A percentile compares a stretch with the other conserved stretches of the same genome.
phyloP scores from a whole-genome alignment of 1,139 yeast species.

The Nakaseomyces nivariensis region DNA sequence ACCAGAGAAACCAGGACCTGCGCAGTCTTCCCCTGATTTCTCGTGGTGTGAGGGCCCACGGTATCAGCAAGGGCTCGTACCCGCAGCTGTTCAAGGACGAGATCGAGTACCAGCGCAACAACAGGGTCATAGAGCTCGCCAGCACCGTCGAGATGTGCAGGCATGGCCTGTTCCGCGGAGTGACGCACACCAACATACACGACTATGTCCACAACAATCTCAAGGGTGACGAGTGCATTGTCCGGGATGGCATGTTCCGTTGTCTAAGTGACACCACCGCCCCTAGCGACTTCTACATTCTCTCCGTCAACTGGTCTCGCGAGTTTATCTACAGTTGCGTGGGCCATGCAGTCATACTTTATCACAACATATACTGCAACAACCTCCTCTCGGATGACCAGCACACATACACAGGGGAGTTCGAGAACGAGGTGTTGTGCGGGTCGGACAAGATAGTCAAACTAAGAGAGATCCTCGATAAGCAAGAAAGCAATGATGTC shows the following conservation, averaged over 20 bases:
- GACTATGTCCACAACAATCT: slow-evolving; percentile 4
- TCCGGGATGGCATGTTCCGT: background rate
- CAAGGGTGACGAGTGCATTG: background rate
- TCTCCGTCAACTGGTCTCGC: slow-evolving; percentile 27
- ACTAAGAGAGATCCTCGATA: slow-evolving; percentile 8
- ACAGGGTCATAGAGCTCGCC: slow-evolving; percentile 17
- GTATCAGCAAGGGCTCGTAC: background rate
- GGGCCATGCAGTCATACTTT: background rate
- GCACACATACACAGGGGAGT: slow-evolving; percentile 17
- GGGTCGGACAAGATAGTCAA: slow-evolving; percentile 23
- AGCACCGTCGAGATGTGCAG: slow-evolving; percentile 20
- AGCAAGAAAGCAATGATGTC: background rate
- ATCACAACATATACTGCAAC: slow-evolving; percentile 19
- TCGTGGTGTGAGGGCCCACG: background rate
- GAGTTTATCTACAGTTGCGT: slow-evolving; percentile 18
- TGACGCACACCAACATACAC: slow-evolving; percentile 12
- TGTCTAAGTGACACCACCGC: background rate
- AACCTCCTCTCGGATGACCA: slow-evolving; percentile 10
- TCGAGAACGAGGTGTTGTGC: slow-evolving; percentile 19
- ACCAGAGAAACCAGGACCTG: background rate
- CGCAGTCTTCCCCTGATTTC: background rate
- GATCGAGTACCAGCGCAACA: slow-evolving; percentile 12
- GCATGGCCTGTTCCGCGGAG: slow-evolving; percentile 15
- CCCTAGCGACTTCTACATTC: slow-evolving; percentile 11
- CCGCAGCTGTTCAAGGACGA: slow-evolving; percentile 9